These are phyloP conservation scores for Lagenaria siceraria DNA, from an alignment of 306 rosid species.

Conservation along the genomic window DNA sequence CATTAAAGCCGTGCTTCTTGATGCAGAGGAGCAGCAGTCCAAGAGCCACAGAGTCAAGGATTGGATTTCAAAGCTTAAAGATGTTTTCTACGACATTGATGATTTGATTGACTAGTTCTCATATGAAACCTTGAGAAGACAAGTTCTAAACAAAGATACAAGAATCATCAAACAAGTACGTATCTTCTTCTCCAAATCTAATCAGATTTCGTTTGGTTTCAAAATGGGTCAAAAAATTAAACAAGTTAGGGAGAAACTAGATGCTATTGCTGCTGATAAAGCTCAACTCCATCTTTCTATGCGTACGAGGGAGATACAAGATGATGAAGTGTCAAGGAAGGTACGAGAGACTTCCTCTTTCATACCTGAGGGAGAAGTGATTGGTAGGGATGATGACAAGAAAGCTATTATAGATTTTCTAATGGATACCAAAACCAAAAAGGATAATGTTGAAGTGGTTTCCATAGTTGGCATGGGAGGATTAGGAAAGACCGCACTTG, in stretches of 20 bases:
- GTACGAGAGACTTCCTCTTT: neutral
- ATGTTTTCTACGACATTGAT: neutral
- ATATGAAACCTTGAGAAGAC: constrained; percentile 8
- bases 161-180: neutral
- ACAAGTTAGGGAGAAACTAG: neutral
- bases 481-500: constrained; percentile 1
- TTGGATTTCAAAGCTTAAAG: constrained; percentile 16
- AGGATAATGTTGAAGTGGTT: neutral
- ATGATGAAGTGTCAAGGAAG: neutral
- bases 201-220: neutral
- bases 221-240: constrained; percentile 10
- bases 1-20: constrained; percentile 10
- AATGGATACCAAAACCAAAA: neutral
- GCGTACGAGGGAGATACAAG: neutral
- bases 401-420: neutral
- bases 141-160: neutral
- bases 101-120: constrained; percentile 20
- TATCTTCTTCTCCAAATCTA: neutral
- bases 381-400: neutral
- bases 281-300: neutral
- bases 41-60: neutral
- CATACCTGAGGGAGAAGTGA: neutral
- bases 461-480: neutral
- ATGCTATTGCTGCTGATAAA: neutral
- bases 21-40: constrained; percentile 13